A percentile compares a stretch with the other conserved stretches of the same genome.
Conservation (phyloP, 2,329 filamentous ascomycete species). For the Huntiella savannae region DNA sequence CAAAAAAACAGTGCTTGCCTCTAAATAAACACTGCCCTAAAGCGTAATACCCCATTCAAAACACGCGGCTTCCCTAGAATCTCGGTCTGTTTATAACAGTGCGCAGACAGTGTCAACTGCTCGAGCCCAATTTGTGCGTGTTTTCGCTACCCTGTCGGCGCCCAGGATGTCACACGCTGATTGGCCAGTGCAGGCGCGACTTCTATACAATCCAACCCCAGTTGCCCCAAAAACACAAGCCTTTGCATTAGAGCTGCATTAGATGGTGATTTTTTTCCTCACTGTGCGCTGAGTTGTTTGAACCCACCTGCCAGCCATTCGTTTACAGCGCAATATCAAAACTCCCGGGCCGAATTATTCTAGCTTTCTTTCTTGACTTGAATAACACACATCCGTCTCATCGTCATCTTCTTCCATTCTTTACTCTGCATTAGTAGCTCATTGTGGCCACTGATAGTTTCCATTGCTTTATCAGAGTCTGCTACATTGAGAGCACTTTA, state of each 20-base stretch:
- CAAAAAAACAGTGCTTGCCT: no score
- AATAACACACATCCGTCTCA: not conserved
- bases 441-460: no score
- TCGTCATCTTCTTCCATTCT: not conserved
- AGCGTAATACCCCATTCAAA: no score
- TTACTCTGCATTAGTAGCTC: not conserved
- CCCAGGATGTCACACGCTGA: slow-evolving; percentile 2
- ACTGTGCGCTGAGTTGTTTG: not conserved
- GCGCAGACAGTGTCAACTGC: not conserved
- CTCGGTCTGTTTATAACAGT: not conserved
- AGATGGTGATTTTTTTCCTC: slow-evolving; percentile 3
- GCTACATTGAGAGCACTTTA: not conserved
- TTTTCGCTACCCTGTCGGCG: slow-evolving; percentile 1
- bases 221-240: slow-evolving; percentile 5
- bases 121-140: slow-evolving; percentile 4
- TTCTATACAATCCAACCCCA: slow-evolving; percentile 5
- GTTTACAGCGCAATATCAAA: not conserved
- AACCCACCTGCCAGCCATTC: slow-evolving; percentile 1
- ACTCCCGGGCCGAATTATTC: not conserved
- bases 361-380: not conserved
- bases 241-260: slow-evolving; percentile 2
- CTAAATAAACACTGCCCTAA: no score
- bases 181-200: slow-evolving; percentile 9
- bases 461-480: not conserved
- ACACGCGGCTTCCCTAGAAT: no score